Evolutionary conservation across 257 asterid species (phyloP).

Genomic region (Fraxinus excelsior): DNA sequence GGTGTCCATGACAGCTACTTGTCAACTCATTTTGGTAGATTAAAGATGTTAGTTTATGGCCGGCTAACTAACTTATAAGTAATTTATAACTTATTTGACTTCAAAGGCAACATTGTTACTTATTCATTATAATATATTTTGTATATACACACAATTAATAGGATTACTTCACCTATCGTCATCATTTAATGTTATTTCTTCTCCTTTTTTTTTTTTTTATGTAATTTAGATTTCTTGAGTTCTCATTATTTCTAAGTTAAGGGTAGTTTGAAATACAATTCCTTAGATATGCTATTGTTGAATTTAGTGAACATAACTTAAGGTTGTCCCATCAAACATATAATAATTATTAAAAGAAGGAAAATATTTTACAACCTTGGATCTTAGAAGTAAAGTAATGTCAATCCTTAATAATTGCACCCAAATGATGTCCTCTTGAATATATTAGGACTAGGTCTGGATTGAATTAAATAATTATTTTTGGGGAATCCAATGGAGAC

Average conservation of each 20-base stretch:
- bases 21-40: slow-evolving; percentile 3
- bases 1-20: slow-evolving; percentile 24
- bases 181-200: no score
- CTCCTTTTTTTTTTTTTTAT: no score
- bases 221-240: no score
- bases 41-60: background rate
- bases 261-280: no score
- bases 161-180: background rate
- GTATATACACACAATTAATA: no score
- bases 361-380: background rate
- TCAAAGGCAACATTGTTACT: slow-evolving; percentile 17
- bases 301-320: background rate
- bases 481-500: no score
- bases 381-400: background rate
- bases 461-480: no score
- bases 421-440: no score
- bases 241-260: no score
- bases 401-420: background rate
- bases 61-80: slow-evolving; percentile 22
- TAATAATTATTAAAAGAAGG: no score
- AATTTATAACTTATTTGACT: slow-evolving; percentile 20
- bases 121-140: background rate
- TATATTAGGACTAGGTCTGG: no score
- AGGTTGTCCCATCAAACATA: background rate
- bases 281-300: no score